Conservation (phyloP, 345 rosid species). For the Gynandropsis gynandra region DNA sequence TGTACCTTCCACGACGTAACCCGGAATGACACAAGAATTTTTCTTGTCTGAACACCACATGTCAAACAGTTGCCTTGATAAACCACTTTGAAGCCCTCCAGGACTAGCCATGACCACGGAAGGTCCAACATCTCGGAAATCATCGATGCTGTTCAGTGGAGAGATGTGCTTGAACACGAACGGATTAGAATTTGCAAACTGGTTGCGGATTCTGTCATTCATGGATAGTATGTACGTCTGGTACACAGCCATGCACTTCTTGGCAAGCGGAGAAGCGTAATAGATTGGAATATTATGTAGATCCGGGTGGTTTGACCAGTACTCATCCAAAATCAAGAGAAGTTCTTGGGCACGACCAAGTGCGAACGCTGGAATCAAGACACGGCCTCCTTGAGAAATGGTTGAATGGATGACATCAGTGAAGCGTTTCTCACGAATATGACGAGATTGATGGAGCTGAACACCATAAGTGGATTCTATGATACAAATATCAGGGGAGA, state of each 20-base stretch:
- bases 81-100: slow-evolving; percentile 81
- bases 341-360: slow-evolving; percentile 87
- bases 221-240: slow-evolving; percentile 92
- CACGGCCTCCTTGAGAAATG: slow-evolving; percentile 86
- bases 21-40: slow-evolving; percentile 77
- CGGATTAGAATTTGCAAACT: slow-evolving; percentile 86
- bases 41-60: slow-evolving; percentile 90
- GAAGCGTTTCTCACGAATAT: slow-evolving; percentile 85
- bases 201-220: slow-evolving; percentile 89
- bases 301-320: slow-evolving; percentile 83
- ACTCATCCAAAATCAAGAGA: slow-evolving; percentile 79
- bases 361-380: slow-evolving; percentile 73
- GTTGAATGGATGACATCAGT: slow-evolving; percentile 88
- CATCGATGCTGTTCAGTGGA: slow-evolving; percentile 73
- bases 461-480: slow-evolving; percentile 96
- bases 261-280: slow-evolving; percentile 94
- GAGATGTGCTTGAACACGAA: slow-evolving; percentile 89
- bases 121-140: slow-evolving; percentile 80
- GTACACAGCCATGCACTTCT: slow-evolving; percentile 92
- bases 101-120: slow-evolving; percentile 97
- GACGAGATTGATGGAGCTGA: slow-evolving; percentile 89
- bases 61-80: slow-evolving; percentile 87
- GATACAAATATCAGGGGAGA: slow-evolving; percentile 92
- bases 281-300: slow-evolving; percentile 85
- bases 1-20: slow-evolving; percentile 84